These are phyloP conservation scores for Naegleria fowleri DNA, from an alignment of 208 protist genomes.

Conservation along the genomic window DNA sequence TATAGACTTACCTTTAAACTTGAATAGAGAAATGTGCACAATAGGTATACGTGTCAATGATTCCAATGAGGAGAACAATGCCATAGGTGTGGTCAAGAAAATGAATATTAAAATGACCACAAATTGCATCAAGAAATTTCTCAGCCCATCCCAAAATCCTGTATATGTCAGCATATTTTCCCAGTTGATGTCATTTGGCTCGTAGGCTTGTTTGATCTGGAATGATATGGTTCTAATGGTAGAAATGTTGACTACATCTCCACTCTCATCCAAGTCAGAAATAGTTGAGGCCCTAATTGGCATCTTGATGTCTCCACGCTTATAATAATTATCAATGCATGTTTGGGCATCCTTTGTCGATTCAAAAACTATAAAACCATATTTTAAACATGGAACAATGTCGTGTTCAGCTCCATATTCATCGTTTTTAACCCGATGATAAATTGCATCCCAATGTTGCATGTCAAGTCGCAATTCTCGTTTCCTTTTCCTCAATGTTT, in stretches of 20 bases:
- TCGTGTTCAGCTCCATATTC: neutral
- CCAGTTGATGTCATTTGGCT: conserved; percentile 21
- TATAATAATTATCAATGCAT: neutral
- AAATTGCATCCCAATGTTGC: neutral
- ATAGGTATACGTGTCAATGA: neutral
- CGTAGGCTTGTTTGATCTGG: neutral
- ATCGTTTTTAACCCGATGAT: neutral
- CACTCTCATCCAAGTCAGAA: neutral
- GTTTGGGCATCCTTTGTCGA: neutral
- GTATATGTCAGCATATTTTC: conserved; percentile 16
- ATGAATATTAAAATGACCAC: neutral
- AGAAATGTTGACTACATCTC: neutral
- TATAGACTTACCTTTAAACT: neutral
- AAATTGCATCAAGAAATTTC: neutral
- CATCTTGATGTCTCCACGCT: neutral
- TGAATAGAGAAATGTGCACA: neutral
- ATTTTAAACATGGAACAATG: neutral
- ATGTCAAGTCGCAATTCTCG: neutral
- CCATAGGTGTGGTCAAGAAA: conserved; percentile 1
- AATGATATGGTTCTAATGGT: neutral
- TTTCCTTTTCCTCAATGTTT: neutral
- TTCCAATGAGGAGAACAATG: neutral
- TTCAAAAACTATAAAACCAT: neutral
- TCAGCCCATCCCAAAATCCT: neutral
- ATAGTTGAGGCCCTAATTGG: neutral